phyloP scores from a whole-genome alignment of 768 basidiomycete genomes.

The Hypsizygus marmoreus region DNA sequence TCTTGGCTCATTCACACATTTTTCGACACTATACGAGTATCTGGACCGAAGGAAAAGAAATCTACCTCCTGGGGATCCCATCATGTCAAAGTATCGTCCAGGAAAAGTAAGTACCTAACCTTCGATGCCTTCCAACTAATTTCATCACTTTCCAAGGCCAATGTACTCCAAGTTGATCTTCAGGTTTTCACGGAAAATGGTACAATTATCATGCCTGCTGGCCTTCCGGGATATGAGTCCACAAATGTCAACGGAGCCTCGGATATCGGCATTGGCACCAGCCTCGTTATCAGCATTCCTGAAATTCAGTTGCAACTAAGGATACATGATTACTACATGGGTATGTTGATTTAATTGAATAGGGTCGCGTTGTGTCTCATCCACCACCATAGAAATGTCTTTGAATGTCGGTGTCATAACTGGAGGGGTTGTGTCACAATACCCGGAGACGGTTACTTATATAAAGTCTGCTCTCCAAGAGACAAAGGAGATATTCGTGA shows the following conservation, averaged over 20 bases:
- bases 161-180: constrained; percentile 78
- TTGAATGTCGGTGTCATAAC: constrained; percentile 68
- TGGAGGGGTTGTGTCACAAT: constrained; percentile 50
- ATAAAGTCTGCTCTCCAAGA: constrained; percentile 17
- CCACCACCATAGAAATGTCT: constrained; percentile 75
- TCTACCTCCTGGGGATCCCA: constrained; percentile 75
- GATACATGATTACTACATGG: constrained; percentile 88
- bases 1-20: constrained; percentile 91
- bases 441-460: constrained; percentile 42
- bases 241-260: constrained; percentile 20
- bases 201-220: constrained; percentile 64
- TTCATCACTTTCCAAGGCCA: constrained; percentile 56
- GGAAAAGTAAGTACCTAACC: constrained; percentile 57
- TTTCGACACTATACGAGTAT: constrained; percentile 86
- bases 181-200: constrained; percentile 52
- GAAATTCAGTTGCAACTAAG: constrained; percentile 76
- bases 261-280: constrained; percentile 49
- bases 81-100: constrained; percentile 76
- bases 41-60: constrained; percentile 63
- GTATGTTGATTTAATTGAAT: constrained; percentile 24
- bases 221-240: constrained; percentile 62
- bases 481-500: constrained; percentile 44
- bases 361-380: too few species aligned
- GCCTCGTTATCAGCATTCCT: constrained; percentile 59
- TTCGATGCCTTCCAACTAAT: background rate